Evolutionary conservation across 257 asterid genomes (phyloP), one percentile per base, ranked within the genome.

Genomic region (Cynanchum wilfordii): DNA sequence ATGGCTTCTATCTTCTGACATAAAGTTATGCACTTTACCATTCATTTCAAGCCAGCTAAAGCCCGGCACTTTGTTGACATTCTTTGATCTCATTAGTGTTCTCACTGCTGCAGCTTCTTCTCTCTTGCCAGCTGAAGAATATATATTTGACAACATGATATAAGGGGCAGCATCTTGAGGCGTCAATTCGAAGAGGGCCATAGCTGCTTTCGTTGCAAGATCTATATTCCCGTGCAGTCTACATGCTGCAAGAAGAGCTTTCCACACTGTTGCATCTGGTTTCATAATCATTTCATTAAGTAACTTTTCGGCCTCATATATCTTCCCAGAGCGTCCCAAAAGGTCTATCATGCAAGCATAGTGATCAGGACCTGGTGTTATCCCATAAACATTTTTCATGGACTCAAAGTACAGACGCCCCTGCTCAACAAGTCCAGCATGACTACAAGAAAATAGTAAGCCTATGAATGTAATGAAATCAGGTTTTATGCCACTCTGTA

Each of bases 281-380:
- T 50, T 78, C 27, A 79, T 77, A 1, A 71, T 73, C 96, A 88
- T 90, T 81, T 86, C 68, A 58, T 57, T 66, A 5, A 91, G 55
- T 51, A 93, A 66, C 70, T 80, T 80, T 80, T 84, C 87, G 1
- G 97, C 97, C 66, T 91, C 96, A 3, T 82, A 69, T 70, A 88
- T 69, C 78, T 84, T 85, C 13, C 98, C 98, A 0, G 97, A 80
- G 55, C 97, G 84, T 15, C 90, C 96, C 64, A 91, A 70, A 58
- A 93, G 98, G 84, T 89, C 96, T 13, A 91, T 85, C 97, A 93
- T 89, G 55, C 96, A 89, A 7, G 94, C 92, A 11, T 89, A 89
- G 73, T 93, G 98, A 79, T 88, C 87, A 4, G 87, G 89, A 16
- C 92, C 81, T 2, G 94, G 96, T 4, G 49, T 78, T 66, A 93